Percentiles rank a stretch among this genome's conserved stretches.
Conservation (phyloP, 768 basidiomycete genomes). For the Xerocomus spinulosus region DNA sequence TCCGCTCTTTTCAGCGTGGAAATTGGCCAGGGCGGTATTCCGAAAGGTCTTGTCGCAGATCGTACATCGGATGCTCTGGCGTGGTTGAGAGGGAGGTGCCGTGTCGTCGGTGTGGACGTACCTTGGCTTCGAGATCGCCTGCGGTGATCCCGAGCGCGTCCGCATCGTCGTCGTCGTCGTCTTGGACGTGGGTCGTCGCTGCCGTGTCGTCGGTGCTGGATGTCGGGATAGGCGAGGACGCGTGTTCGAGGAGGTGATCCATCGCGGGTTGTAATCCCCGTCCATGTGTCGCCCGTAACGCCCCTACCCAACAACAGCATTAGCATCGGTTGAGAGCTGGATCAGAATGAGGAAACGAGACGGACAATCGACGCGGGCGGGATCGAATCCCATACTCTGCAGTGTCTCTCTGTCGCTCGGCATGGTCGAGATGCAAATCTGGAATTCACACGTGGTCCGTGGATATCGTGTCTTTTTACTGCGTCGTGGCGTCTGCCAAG, state of each 20-base stretch:
- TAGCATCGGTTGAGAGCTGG: no score
- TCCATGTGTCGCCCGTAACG: constrained; percentile 75
- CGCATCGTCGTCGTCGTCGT: constrained; percentile 62
- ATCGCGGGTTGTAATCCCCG: constrained; percentile 87
- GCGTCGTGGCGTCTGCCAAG: no score
- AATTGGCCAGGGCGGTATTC: constrained; percentile 84
- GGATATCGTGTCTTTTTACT: no score
- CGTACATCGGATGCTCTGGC: constrained; percentile 77
- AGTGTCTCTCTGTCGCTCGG: constrained; percentile 67
- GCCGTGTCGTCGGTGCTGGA: not conserved
- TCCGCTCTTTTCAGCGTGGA: constrained; percentile 91
- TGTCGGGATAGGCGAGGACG: constrained; percentile 71
- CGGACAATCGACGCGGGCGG: constrained; percentile 81
- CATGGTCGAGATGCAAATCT: constrained; percentile 27
- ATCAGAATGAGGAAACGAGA: no score
- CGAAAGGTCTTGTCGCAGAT: constrained; percentile 83
- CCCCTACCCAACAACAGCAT: constrained; percentile 55
- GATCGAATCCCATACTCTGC: constrained; percentile 83
- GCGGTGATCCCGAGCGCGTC: constrained; percentile 52
- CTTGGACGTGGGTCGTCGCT: no score
- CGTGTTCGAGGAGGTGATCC: constrained; percentile 84
- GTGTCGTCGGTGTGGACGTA: constrained; percentile 29
- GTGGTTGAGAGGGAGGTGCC: no score
- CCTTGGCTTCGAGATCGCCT: constrained; percentile 63
- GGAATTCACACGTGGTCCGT: no score